Evolutionary conservation across 148 eudicot species (phyloP), one percentile per base, ranked within the genome.

Genomic region (Talinum fruticosum): DNA sequence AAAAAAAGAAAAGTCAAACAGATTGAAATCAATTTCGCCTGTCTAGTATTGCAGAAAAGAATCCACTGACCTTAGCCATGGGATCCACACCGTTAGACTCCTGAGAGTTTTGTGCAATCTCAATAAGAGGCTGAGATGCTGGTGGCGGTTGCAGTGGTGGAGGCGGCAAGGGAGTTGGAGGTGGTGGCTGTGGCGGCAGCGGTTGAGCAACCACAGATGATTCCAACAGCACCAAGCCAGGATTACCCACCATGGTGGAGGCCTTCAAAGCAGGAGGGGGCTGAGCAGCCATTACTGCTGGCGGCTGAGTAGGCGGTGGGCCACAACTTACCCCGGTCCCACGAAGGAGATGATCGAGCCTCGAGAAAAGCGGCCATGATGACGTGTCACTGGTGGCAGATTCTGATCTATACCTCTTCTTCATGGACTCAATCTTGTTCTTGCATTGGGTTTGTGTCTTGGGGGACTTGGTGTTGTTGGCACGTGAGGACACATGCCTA

Each of bases 371-470:
- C 51, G 94, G 98, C 98, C 98, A 94, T 4, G 97, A 87, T 0
- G 97, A 92, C 2, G 81, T 83, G 30, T 84, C 97, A 33, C 84
- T 77, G 8, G 86, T 71, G 8, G 94, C 94, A 33, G 94, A 89
- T 88, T 94, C 98, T 6, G 94, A 90, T 47, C 98, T 78, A 53
- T 94, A 94, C 82, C 97, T 79, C 82, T 94, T 94, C 88, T 94
- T 94, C 98, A 94, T 94, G 35, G 97, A 92, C 87, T 94, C 98
- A 64, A 94, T 92, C 85, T 93, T 94, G 77, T 94, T 94, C 90
- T 94, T 94, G 62, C 98, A 94, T 81, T 94, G 98, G 1, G 98
- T 92, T 72, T 87, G 97, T 6, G 98, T 92, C 83, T 92, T 94
- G 2, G 90, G 84, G 2, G 97, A 86, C 84, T 92, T 94, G 23